Conservation (phyloP, 2,329 filamentous ascomycete genomes). For the Ophiocordyceps camponoti-floridani region DNA sequence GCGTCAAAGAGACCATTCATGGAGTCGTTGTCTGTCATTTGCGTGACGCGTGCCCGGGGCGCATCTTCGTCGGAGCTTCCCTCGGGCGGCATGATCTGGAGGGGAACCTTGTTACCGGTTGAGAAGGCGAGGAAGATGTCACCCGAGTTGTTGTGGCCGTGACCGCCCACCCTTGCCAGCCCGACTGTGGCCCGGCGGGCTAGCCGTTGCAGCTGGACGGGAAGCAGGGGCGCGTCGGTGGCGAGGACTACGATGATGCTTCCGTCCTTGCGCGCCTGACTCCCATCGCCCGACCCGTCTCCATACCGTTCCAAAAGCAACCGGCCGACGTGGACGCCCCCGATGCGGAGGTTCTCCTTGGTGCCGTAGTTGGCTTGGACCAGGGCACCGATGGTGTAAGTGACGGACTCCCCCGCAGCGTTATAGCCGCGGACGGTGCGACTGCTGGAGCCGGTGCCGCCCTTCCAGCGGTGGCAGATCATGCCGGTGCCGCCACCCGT, state of each 20-base stretch:
- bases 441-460: slow-evolving; percentile 45
- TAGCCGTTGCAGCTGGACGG: slow-evolving; percentile 22
- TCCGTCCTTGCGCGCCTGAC: slow-evolving; percentile 15
- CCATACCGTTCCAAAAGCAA: slow-evolving; percentile 21
- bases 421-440: slow-evolving; percentile 32
- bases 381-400: slow-evolving; percentile 42
- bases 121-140: slow-evolving; percentile 53
- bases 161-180: slow-evolving; percentile 39
- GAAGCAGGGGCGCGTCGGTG: slow-evolving; percentile 13
- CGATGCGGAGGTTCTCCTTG: slow-evolving; percentile 35
- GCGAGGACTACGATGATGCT: slow-evolving; percentile 16
- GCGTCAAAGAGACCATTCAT: slow-evolving; percentile 46
- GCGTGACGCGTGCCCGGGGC: slow-evolving; percentile 13
- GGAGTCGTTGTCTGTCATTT: slow-evolving; percentile 32
- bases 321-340: slow-evolving; percentile 42
- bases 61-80: slow-evolving; percentile 22
- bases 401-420: slow-evolving; percentile 11
- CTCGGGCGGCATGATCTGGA: slow-evolving; percentile 10
- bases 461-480: slow-evolving; percentile 48
- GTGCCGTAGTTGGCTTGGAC: slow-evolving; percentile 50
- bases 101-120: slow-evolving; percentile 32
- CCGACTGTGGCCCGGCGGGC: slow-evolving; percentile 45
- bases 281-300: slow-evolving; percentile 3
- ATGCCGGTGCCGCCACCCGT: slow-evolving; percentile 51
- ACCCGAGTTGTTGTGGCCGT: slow-evolving; percentile 42